Conservation (phyloP, 768 basidiomycete species). For the Lactarius psammicola region DNA sequence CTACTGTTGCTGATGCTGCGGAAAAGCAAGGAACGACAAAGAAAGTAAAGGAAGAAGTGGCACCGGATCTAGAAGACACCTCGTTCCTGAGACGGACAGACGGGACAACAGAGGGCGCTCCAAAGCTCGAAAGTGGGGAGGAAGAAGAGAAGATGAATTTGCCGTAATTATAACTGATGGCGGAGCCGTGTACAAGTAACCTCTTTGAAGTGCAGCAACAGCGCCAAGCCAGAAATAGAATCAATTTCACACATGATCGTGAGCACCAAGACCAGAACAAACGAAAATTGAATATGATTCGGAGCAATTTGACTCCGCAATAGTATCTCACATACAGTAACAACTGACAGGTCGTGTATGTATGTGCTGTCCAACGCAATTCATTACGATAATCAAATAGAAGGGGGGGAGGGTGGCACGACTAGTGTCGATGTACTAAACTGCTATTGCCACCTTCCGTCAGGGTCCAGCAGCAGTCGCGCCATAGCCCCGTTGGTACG, state of each 20-base stretch:
- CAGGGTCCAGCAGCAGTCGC: constrained; percentile 3
- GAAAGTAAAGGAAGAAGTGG: background rate
- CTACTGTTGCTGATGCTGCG: constrained; percentile 22
- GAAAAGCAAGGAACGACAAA: constrained; percentile 31
- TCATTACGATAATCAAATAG: too few species aligned
- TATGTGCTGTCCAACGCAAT: too few species aligned
- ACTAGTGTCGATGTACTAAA: background rate
- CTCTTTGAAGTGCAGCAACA: too few species aligned
- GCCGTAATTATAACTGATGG: background rate
- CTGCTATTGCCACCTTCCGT: background rate
- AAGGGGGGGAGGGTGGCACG: too few species aligned
- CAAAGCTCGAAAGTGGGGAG: background rate
- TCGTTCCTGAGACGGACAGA: background rate
- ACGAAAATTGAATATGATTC: background rate
- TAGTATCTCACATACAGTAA: background rate
- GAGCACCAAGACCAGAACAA: background rate
- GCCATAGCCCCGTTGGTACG: constrained; percentile 17
- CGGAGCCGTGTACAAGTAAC: background rate
- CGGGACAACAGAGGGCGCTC: background rate
- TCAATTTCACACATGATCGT: background rate
- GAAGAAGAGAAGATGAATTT: background rate
- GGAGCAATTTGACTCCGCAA: background rate
- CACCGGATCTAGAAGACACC: background rate
- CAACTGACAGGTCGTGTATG: background rate
- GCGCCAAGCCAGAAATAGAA: background rate